These are phyloP conservation scores for Salix udensis DNA, from an alignment of 345 rosid species.

Conservation along the genomic window DNA sequence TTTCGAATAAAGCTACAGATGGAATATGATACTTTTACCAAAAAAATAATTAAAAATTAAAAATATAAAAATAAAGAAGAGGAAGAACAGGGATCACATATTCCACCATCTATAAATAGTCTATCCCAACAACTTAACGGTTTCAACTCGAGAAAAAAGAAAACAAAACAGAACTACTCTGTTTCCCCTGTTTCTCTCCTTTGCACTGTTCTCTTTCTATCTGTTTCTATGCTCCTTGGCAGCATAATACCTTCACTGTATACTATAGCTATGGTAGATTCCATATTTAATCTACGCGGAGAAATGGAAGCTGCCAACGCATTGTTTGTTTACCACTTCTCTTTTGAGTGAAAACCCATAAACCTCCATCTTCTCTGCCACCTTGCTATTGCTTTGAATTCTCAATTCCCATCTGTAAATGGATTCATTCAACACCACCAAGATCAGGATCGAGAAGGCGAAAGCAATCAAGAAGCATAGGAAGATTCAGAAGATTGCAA, in stretches of 20 bases:
- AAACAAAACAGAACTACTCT: constrained; percentile 23
- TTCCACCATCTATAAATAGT: constrained; percentile 41
- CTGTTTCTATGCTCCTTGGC: constrained; percentile 15
- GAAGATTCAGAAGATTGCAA: constrained; percentile 43
- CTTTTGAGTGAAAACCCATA: constrained; percentile 32
- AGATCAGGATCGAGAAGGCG: constrained; percentile 52
- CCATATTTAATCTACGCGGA: constrained; percentile 25
- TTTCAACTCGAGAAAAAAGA: constrained; percentile 12
- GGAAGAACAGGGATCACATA: neutral
- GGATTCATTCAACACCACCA: constrained; percentile 52
- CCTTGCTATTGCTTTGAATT: neutral
- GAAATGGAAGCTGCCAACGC: constrained; percentile 24
- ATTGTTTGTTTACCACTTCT: constrained; percentile 18
- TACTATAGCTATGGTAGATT: constrained; percentile 19
- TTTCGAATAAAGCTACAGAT: constrained; percentile 12
- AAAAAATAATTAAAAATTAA: neutral
- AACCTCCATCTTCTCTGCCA: neutral
- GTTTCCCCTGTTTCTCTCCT: constrained; percentile 21
- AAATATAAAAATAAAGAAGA: neutral
- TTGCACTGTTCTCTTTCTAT: neutral
- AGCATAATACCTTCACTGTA: neutral
- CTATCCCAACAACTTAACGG: constrained; percentile 11
- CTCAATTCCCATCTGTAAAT: constrained; percentile 20
- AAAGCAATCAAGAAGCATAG: constrained; percentile 46
- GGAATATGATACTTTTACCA: constrained; percentile 15